Evolutionary conservation across 1,284 basidiomycete genomes (phyloP).

Genomic region (Ceratobasidium sp.): DNA sequence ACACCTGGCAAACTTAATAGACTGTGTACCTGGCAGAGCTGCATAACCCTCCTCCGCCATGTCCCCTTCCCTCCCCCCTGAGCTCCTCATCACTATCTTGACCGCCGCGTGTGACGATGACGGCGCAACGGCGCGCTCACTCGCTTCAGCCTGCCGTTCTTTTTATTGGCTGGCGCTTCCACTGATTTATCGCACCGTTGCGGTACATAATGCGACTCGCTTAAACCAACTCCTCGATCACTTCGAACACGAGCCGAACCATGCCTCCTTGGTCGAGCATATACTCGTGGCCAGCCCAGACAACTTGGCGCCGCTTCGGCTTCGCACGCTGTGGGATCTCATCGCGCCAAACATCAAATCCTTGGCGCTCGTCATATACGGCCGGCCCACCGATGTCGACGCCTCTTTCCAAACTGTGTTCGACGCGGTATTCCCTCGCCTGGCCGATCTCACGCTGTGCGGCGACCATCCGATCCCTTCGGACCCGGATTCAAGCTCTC

Average conservation of each 20-base stretch:
- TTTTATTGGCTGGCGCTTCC: constrained; percentile 13
- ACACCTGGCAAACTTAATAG: background rate
- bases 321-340: constrained; percentile 13
- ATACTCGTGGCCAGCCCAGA: constrained; percentile 8
- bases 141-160: constrained; percentile 21
- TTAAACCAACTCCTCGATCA: background rate
- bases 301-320: background rate
- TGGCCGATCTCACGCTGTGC: constrained; percentile 19
- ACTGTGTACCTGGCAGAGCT: too few relatives aligned
- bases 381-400: background rate
- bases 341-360: background rate
- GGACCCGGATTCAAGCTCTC: background rate
- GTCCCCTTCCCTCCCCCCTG: constrained; percentile 7
- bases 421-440: constrained; percentile 15
- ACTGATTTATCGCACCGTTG: constrained; percentile 19
- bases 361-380: background rate
- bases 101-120: constrained; percentile 23
- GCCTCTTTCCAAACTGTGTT: constrained; percentile 25
- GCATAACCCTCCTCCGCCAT: background rate
- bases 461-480: constrained; percentile 18
- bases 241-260: constrained; percentile 6
- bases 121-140: constrained; percentile 28
- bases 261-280: constrained; percentile 19
- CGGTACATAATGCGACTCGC: background rate
- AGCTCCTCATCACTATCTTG: constrained; percentile 9